These are phyloP conservation scores for Ampelomyces quisqualis DNA, from an alignment of 2,329 filamentous ascomycete genomes.

Conservation along the genomic window DNA sequence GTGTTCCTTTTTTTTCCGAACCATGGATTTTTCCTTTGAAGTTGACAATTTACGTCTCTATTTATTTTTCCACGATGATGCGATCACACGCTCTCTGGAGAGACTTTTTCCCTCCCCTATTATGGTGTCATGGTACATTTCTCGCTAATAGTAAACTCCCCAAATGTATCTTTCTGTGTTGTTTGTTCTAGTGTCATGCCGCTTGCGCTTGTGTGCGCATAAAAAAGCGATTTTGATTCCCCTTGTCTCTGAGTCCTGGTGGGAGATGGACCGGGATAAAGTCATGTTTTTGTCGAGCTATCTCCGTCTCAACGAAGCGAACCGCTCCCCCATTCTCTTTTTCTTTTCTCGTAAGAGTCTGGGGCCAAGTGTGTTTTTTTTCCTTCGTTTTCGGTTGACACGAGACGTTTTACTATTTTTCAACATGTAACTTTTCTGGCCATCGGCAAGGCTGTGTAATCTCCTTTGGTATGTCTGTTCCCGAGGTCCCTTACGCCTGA, in stretches of 20 bases:
- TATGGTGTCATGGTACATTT: too few relatives aligned
- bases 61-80: slow-evolving; percentile 33
- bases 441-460: slow-evolving; percentile 36
- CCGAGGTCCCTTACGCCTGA: slow-evolving; percentile 48
- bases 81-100: slow-evolving; percentile 41
- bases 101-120: too few relatives aligned
- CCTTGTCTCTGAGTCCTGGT: slow-evolving; percentile 29
- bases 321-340: too few relatives aligned
- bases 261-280: slow-evolving; percentile 8
- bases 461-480: slow-evolving; percentile 46
- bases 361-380: too few relatives aligned
- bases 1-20: slow-evolving; percentile 43
- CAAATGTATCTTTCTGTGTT: slow-evolving; percentile 31
- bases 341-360: slow-evolving; percentile 8
- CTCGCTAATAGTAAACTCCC: too few relatives aligned
- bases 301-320: too few relatives aligned
- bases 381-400: too few relatives aligned
- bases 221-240: slow-evolving; percentile 38
- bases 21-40: slow-evolving; percentile 39
- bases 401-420: slow-evolving; percentile 7
- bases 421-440: slow-evolving; percentile 16
- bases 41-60: slow-evolving; percentile 27
- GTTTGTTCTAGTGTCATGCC: slow-evolving; percentile 38
- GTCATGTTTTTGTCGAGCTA: slow-evolving; percentile 1
- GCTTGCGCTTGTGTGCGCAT: slow-evolving; percentile 38